phyloP scores from a whole-genome alignment of 1,139 yeast species.

The Starmera stellimalicola region DNA sequence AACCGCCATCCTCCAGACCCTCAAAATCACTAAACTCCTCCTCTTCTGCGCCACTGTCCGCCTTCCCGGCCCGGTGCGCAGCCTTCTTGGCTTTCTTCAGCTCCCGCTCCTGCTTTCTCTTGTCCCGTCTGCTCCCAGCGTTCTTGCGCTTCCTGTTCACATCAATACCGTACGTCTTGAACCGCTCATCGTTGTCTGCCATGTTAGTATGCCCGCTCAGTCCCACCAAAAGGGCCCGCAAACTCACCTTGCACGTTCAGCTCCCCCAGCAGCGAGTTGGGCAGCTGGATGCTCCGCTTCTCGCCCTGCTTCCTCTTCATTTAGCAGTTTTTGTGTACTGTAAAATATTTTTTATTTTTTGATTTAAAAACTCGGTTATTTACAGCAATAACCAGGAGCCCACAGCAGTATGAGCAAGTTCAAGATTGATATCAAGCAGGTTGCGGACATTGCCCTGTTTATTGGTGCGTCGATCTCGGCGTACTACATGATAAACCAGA shows the following conservation, averaged over 20 bases:
- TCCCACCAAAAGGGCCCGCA: no score
- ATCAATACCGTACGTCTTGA: conserved; percentile 10
- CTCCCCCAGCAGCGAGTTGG: conserved; percentile 59
- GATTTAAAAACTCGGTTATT: neutral
- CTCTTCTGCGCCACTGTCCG: conserved; percentile 12
- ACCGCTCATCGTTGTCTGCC: conserved; percentile 27
- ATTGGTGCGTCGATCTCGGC: conserved; percentile 80
- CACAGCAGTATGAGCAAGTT: conserved; percentile 12
- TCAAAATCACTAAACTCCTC: conserved; percentile 10
- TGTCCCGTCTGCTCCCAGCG: conserved; percentile 44
- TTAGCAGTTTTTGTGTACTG: neutral
- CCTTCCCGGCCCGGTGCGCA: conserved; percentile 2
- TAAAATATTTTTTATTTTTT: neutral
- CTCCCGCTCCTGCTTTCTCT: conserved; percentile 45
- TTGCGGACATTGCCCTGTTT: conserved; percentile 59
- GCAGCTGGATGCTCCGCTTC: conserved; percentile 42
- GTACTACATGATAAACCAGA: conserved; percentile 56
- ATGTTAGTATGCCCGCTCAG: no score
- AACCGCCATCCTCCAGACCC: conserved; percentile 15
- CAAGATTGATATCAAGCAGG: conserved; percentile 15
- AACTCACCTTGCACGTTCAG: conserved; percentile 25
- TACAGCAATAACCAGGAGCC: neutral
- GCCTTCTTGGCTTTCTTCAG: conserved; percentile 36
- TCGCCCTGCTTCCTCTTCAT: neutral
- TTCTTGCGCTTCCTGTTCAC: conserved; percentile 27